Percentiles rank a stretch among this genome's conserved stretches.
Evolutionary conservation across 1,284 basidiomycete genomes (phyloP).

Genomic region (Moesziomyces sp.): DNA sequence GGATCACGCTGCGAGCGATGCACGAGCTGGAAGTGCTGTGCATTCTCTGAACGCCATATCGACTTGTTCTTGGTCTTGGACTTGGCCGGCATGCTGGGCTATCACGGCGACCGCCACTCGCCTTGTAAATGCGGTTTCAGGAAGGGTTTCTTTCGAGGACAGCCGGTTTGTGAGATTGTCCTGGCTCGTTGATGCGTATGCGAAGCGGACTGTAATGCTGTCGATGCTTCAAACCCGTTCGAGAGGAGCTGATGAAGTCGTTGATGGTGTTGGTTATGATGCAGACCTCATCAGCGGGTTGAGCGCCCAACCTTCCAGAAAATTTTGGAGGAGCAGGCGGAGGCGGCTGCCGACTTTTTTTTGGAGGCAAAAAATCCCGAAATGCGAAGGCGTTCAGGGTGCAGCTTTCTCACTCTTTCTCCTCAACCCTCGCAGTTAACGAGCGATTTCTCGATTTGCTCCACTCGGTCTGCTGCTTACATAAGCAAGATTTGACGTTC

Average conservation of each 20-base stretch:
- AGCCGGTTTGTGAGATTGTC: not conserved
- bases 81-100: slow-evolving; percentile 53
- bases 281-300: not conserved
- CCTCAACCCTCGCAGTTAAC: not conserved
- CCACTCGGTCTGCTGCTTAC: slow-evolving; percentile 19
- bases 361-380: not conserved
- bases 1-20: slow-evolving; percentile 96
- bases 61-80: slow-evolving; percentile 70
- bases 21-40: slow-evolving; percentile 94
- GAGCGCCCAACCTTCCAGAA: slow-evolving; percentile 15
- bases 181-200: not conserved
- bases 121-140: not conserved
- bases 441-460: slow-evolving; percentile 5
- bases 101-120: not conserved
- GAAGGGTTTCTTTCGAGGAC: not conserved
- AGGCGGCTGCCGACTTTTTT: not conserved
- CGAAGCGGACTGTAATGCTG: too few species aligned
- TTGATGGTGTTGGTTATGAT: not conserved
- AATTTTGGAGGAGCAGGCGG: slow-evolving; percentile 19
- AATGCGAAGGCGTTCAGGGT: slow-evolving; percentile 1
- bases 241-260: not conserved
- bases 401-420: not conserved
- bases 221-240: not conserved
- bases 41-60: slow-evolving; percentile 86
- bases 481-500: slow-evolving; percentile 24